Evolutionary conservation across 2,329 filamentous ascomycete genomes (phyloP).

Genomic region (Arthrinium puccinioides): DNA sequence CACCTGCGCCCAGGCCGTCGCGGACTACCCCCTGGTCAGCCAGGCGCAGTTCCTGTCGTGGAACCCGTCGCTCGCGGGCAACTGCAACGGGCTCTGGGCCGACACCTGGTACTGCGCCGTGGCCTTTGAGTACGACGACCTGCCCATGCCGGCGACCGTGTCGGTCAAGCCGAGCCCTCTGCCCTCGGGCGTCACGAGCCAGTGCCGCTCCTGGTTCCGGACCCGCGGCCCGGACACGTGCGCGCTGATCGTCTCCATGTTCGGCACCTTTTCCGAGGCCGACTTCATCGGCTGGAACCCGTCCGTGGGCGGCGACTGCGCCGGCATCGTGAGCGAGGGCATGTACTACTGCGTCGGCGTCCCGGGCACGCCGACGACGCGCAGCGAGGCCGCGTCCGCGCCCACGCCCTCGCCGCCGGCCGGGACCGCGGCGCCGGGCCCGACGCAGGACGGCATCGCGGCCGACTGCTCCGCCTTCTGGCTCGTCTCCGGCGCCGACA

Average conservation of each 20-base stretch:
- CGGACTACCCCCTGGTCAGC: conserved; percentile 6
- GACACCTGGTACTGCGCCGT: conserved; percentile 15
- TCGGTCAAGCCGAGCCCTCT: neutral
- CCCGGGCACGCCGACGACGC: conserved; percentile 11
- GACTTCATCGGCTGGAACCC: conserved; percentile 4
- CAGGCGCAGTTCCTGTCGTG: conserved; percentile 18
- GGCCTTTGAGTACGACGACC: conserved; percentile 2
- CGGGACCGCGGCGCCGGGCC: neutral
- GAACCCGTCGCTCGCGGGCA: conserved; percentile 15
- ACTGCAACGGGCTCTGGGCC: conserved; percentile 16
- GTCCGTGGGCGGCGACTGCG: neutral
- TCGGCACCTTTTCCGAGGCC: conserved; percentile 8
- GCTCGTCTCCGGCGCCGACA: conserved; percentile 6
- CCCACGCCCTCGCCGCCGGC: neutral
- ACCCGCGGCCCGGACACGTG: conserved; percentile 10
- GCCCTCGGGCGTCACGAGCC: conserved; percentile 3
- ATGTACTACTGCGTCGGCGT: conserved; percentile 9
- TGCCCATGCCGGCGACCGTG: conserved; percentile 9
- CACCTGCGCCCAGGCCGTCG: conserved; percentile 7
- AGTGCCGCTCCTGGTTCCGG: conserved; percentile 12
- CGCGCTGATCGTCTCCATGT: conserved; percentile 7
- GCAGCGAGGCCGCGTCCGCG: conserved; percentile 2
- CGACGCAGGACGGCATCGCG: conserved; percentile 5
- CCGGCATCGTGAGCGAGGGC: neutral
- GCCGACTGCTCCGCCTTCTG: conserved; percentile 6